These are phyloP conservation scores for Biscogniauxia mediterranea DNA, from an alignment of 2,329 filamentous ascomycete genomes.

Conservation along the genomic window DNA sequence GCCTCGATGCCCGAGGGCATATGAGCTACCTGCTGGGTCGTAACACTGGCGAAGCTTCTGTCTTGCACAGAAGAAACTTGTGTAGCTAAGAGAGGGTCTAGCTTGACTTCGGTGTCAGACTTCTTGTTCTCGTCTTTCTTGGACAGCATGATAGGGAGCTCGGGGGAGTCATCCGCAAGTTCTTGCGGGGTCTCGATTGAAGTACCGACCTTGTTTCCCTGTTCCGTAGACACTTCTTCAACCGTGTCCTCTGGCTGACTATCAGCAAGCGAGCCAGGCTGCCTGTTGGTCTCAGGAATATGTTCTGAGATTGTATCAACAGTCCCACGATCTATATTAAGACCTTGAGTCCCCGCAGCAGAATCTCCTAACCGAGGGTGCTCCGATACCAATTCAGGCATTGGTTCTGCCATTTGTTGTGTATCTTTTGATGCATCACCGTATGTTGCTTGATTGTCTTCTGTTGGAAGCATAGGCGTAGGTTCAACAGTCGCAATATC, in stretches of 20 bases:
- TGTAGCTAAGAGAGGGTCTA: not conserved
- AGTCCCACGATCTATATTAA: conserved; percentile 19
- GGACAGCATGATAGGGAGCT: conserved; percentile 28
- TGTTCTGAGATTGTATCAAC: conserved; percentile 1
- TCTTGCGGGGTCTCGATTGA: conserved; percentile 4
- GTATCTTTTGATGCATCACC: not conserved
- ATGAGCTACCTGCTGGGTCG: not conserved
- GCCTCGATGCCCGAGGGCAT: not conserved
- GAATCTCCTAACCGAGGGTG: not conserved
- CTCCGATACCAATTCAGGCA: not conserved
- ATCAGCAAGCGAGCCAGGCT: not conserved
- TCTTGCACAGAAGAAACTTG: not conserved
- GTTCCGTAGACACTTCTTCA: conserved; percentile 4
- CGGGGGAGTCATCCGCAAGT: conserved; percentile 15
- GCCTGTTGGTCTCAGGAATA: not conserved
- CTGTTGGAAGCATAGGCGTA: conserved; percentile 1
- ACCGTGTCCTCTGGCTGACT: conserved; percentile 2
- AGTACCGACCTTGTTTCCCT: conserved; percentile 5
- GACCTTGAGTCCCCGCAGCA: conserved; percentile 19
- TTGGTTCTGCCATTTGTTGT: conserved; percentile 6
- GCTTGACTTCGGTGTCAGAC: not conserved
- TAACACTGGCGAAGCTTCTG: conserved; percentile 3
- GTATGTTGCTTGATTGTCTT: conserved; percentile 1
- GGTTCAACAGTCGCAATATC: conserved; percentile 7
- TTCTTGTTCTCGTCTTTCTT: conserved; percentile 33